phyloP scores from a whole-genome alignment of 2,329 filamentous ascomycete species.

The Lachnellula cervina region DNA sequence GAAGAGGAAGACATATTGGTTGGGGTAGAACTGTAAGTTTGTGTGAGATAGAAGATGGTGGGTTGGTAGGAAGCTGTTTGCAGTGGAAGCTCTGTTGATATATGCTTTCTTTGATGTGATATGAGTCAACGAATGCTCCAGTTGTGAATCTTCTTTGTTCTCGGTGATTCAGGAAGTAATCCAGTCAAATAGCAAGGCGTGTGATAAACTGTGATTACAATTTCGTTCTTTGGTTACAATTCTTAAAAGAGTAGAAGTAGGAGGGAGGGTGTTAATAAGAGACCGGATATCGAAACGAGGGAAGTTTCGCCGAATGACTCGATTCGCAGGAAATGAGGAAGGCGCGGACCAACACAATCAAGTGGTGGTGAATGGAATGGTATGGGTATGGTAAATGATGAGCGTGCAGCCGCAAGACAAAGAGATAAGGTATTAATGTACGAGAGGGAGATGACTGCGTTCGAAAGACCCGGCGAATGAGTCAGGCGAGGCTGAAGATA shows the following conservation, averaged over 20 bases:
- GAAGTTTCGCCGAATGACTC: conserved; percentile 22
- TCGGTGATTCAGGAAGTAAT: background rate
- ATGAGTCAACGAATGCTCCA: conserved; percentile 1
- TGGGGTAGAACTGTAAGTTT: background rate
- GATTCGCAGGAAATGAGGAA: conserved; percentile 9
- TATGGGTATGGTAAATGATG: conserved; percentile 2
- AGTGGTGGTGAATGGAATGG: conserved; percentile 13
- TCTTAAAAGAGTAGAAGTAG: conserved; percentile 1
- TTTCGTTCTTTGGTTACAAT: background rate
- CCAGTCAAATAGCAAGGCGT: background rate
- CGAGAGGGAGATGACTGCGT: background rate
- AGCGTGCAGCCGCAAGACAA: conserved; percentile 8
- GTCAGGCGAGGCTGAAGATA: conserved; percentile 20
- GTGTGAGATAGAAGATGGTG: background rate
- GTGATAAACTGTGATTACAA: background rate
- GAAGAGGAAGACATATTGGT: conserved; percentile 15
- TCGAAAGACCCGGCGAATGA: conserved; percentile 16
- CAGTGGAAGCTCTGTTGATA: background rate
- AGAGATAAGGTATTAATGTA: conserved; percentile 9
- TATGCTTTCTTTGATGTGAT: background rate
- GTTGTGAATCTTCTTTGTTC: conserved; percentile 4
- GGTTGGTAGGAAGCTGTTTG: background rate
- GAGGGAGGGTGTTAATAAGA: conserved; percentile 11
- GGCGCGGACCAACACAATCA: conserved; percentile 20
- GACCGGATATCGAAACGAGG: conserved; percentile 15